Percentiles rank a stretch among this genome's conserved stretches.
Evolutionary conservation across 169 alveolate genomes (phyloP).

Genomic region (Plasmodium fragile): DNA sequence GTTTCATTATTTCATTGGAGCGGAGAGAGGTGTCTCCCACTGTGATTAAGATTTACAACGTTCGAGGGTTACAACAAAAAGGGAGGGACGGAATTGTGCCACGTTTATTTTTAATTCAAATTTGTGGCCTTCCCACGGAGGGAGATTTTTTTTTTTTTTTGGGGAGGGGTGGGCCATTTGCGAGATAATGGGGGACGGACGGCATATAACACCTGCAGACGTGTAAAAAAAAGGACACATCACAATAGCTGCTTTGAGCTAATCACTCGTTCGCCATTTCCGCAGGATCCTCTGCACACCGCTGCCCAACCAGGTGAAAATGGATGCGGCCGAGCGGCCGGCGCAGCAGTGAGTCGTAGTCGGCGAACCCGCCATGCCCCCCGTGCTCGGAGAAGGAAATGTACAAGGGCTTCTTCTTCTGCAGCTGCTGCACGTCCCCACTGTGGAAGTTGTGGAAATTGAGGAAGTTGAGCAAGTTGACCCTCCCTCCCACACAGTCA

Average conservation of each 20-base stretch:
- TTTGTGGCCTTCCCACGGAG: neutral
- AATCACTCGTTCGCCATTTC: neutral
- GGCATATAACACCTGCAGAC: neutral
- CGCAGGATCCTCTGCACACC: neutral
- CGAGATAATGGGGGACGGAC: neutral
- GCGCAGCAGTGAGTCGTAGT: neutral
- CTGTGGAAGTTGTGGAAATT: slow-evolving; percentile 20
- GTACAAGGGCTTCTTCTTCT: slow-evolving; percentile 1
- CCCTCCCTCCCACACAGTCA: neutral
- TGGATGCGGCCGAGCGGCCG: slow-evolving; percentile 19
- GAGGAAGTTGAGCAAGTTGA: slow-evolving; percentile 18
- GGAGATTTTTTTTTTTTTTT: too few relatives aligned
- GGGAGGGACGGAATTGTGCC: neutral
- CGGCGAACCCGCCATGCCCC: slow-evolving; percentile 40
- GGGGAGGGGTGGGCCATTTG: neutral
- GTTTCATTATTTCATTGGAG: neutral
- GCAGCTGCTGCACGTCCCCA: neutral
- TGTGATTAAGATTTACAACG: neutral
- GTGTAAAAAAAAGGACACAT: too few relatives aligned
- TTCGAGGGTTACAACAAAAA: neutral
- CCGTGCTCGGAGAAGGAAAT: slow-evolving; percentile 40
- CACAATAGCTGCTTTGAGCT: neutral
- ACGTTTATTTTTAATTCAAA: neutral
- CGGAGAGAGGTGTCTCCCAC: neutral
- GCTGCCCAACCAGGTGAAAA: neutral